phyloP scores from a whole-genome alignment of 1,284 basidiomycete species.

The Ganoderma boninense region DNA sequence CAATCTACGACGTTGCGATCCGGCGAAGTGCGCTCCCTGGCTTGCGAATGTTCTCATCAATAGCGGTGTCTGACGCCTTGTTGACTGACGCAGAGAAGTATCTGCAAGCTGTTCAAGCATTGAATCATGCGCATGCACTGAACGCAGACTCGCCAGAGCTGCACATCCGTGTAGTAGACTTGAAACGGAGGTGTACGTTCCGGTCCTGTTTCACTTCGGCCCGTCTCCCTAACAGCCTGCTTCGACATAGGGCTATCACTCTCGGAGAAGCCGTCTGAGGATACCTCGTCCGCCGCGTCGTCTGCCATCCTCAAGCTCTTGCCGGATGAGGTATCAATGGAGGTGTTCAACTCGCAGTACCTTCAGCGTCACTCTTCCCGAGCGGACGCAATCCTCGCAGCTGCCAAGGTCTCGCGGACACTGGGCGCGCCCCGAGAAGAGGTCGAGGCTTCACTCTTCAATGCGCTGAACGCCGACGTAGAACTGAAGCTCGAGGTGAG shows the following conservation, averaged over 20 bases:
- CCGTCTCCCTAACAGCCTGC: background rate
- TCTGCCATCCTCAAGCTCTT: slow-evolving; percentile 60
- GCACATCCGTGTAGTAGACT: slow-evolving; percentile 75
- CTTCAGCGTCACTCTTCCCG: slow-evolving; percentile 68
- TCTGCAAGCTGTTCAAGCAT: slow-evolving; percentile 79
- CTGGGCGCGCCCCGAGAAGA: slow-evolving; percentile 61
- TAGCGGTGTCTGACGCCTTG: background rate
- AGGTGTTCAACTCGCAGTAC: slow-evolving; percentile 79
- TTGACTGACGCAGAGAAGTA: slow-evolving; percentile 68
- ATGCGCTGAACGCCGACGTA: slow-evolving; percentile 54
- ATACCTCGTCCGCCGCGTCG: slow-evolving; percentile 54
- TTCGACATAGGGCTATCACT: slow-evolving; percentile 49
- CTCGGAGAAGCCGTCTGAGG: slow-evolving; percentile 50
- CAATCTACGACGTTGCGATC: slow-evolving; percentile 83
- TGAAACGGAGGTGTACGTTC: slow-evolving; percentile 60
- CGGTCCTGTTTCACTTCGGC: background rate
- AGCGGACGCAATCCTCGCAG: slow-evolving; percentile 64
- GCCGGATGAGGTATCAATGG: slow-evolving; percentile 64
- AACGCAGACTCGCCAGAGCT: slow-evolving; percentile 71
- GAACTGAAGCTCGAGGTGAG: slow-evolving; percentile 55
- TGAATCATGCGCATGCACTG: slow-evolving; percentile 67
- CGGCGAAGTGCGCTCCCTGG: slow-evolving; percentile 68
- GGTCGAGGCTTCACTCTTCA: slow-evolving; percentile 68
- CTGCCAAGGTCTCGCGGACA: slow-evolving; percentile 59
- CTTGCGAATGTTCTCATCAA: background rate